Conservation (phyloP, 768 basidiomycete genomes). For the Xerocomellus amylosporus region DNA sequence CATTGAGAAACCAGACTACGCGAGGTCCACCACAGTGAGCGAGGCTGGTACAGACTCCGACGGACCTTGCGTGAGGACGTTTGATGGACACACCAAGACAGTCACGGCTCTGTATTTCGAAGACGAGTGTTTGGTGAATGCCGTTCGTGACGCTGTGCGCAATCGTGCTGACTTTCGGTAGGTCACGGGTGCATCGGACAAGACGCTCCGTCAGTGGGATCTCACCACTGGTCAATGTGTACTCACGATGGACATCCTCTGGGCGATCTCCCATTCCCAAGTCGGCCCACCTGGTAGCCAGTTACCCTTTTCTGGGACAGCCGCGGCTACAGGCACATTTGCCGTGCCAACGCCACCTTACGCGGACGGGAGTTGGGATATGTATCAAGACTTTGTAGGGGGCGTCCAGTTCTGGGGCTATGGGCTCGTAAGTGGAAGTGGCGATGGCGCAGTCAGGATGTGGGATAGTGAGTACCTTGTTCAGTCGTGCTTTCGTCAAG, state of each 20-base stretch:
- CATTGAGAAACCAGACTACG: slow-evolving; percentile 38
- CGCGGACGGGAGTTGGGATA: slow-evolving; percentile 88
- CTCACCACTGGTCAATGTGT: slow-evolving; percentile 96
- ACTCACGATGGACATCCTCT: slow-evolving; percentile 99
- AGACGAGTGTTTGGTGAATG: slow-evolving; percentile 81
- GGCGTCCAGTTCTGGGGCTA: slow-evolving; percentile 99
- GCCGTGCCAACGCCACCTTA: slow-evolving; percentile 83
- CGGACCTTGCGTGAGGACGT: slow-evolving; percentile 56
- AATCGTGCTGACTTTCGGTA: slow-evolving; percentile 34
- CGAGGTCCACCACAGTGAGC: slow-evolving; percentile 38
- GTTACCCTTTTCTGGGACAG: slow-evolving; percentile 49
- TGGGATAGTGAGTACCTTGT: slow-evolving; percentile 83
- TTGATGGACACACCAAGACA: slow-evolving; percentile 91
- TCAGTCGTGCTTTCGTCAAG: background rate
- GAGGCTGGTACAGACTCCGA: slow-evolving; percentile 46
- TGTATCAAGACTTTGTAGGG: slow-evolving; percentile 97
- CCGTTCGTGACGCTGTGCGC: background rate
- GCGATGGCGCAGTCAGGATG: slow-evolving; percentile 96
- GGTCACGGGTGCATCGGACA: slow-evolving; percentile 98
- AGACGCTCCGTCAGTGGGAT: slow-evolving; percentile 98
- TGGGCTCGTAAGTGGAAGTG: slow-evolving; percentile 94
- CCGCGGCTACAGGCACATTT: slow-evolving; percentile 62
- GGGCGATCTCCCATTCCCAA: slow-evolving; percentile 94
- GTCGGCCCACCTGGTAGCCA: slow-evolving; percentile 39
- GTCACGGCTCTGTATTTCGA: slow-evolving; percentile 96